Conservation (phyloP, 2,329 filamentous ascomycete genomes). For the Clonostachys solani region DNA sequence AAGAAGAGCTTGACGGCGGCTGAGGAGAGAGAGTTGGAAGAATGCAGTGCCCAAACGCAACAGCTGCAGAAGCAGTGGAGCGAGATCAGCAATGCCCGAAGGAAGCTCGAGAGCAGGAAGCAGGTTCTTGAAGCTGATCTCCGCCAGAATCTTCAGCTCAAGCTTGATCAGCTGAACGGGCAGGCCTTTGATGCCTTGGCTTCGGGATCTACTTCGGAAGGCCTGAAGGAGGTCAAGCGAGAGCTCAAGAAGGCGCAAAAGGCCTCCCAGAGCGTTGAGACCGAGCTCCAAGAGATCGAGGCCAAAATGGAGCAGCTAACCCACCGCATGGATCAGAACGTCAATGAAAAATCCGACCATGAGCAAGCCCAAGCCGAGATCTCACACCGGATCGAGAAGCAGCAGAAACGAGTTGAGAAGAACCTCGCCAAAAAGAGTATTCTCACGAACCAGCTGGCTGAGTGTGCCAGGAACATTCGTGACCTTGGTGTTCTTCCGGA, state of each 20-base stretch:
- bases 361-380: conserved; percentile 73
- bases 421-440: conserved; percentile 84
- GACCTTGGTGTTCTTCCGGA: conserved; percentile 91
- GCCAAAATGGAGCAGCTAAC: conserved; percentile 54
- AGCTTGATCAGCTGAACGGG: conserved; percentile 79
- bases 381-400: conserved; percentile 72
- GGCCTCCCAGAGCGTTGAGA: conserved; percentile 60
- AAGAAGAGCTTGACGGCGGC: conserved; percentile 79
- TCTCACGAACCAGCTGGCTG: conserved; percentile 70
- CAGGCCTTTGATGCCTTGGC: conserved; percentile 65
- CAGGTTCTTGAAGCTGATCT: conserved; percentile 81
- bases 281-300: conserved; percentile 72
- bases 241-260: conserved; percentile 77
- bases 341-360: conserved; percentile 54
- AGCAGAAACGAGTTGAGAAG: conserved; percentile 89
- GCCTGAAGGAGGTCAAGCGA: conserved; percentile 72
- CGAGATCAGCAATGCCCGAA: conserved; percentile 66
- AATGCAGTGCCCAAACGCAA: conserved; percentile 64
- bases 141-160: conserved; percentile 82
- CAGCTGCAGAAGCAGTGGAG: conserved; percentile 74
- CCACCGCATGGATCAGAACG: conserved; percentile 49
- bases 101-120: conserved; percentile 77
- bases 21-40: conserved; percentile 80
- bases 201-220: conserved; percentile 56
- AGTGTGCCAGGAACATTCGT: conserved; percentile 84